These are phyloP conservation scores for Colletotrichum orbiculare DNA, from an alignment of 2,329 filamentous ascomycete species.

Conservation along the genomic window DNA sequence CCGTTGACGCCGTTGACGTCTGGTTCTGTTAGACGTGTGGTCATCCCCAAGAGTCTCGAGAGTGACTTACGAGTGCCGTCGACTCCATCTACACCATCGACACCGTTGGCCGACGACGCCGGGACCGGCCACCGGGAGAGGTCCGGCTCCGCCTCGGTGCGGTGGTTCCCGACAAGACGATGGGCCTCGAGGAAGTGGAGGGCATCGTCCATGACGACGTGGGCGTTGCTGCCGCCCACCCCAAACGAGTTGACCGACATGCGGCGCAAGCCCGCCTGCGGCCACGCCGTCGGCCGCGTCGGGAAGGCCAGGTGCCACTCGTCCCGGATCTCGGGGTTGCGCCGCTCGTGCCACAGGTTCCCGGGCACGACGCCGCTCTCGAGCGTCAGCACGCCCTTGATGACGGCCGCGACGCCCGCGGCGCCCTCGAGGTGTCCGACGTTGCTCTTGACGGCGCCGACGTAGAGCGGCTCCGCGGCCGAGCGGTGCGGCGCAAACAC, in stretches of 20 bases:
- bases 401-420: constrained; percentile 41
- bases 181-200: constrained; percentile 27
- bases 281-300: constrained; percentile 20
- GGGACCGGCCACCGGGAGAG: no score
- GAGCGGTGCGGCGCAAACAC: constrained; percentile 54
- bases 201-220: constrained; percentile 48
- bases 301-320: constrained; percentile 48
- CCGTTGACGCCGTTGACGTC: neutral
- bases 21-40: neutral
- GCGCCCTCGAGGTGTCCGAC: constrained; percentile 44
- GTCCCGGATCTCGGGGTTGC: constrained; percentile 45
- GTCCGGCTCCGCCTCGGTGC: constrained; percentile 13
- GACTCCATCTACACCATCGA: no score
- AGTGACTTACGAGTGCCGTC: neutral
- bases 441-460: constrained; percentile 38
- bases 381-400: constrained; percentile 44
- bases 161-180: constrained; percentile 29
- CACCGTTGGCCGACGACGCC: no score
- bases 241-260: constrained; percentile 62
- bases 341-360: constrained; percentile 43
- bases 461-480: constrained; percentile 43
- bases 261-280: constrained; percentile 55
- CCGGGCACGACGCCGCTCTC: constrained; percentile 48
- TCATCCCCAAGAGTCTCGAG: neutral
- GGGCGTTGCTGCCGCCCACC: constrained; percentile 38